Conservation (phyloP, 768 basidiomycete genomes). For the Mrakia frigida region DNA sequence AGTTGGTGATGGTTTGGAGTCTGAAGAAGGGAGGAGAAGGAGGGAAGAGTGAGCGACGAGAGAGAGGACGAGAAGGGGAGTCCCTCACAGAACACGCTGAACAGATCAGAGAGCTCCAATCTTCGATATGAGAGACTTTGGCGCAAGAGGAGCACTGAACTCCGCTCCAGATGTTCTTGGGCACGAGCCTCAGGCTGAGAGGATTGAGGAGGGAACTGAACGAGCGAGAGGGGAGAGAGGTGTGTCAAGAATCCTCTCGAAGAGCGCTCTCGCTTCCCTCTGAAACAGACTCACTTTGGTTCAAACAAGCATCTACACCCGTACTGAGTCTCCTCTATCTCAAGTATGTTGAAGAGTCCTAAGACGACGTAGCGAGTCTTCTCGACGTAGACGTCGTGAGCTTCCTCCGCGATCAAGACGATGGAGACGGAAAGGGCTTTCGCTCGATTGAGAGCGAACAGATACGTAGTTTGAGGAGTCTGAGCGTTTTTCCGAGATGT, state of each 20-base stretch:
- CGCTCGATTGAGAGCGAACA: not conserved
- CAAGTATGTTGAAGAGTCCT: not conserved
- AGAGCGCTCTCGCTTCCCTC: not conserved
- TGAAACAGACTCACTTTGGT: not conserved
- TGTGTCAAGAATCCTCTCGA: not conserved
- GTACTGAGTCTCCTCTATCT: not conserved
- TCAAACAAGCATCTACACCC: not conserved
- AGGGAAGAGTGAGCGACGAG: not conserved
- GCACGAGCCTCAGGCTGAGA: not conserved
- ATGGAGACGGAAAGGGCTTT: not conserved
- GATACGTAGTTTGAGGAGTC: not conserved
- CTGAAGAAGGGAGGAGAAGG: not conserved
- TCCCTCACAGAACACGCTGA: not conserved
- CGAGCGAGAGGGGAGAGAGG: not conserved
- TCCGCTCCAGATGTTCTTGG: not conserved
- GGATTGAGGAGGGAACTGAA: not conserved
- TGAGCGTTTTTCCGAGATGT: not conserved
- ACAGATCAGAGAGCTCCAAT: not conserved
- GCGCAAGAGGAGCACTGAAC: not conserved
- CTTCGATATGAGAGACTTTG: not conserved
- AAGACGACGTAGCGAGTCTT: not conserved
- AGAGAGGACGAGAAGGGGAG: not conserved
- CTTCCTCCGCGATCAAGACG: not conserved
- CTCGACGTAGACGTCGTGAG: not conserved
- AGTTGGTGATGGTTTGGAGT: not conserved